Evolutionary conservation across 116 monocot genomes (phyloP), one percentile per base, ranked within the genome.

Genomic region (Posidonia oceanica): DNA sequence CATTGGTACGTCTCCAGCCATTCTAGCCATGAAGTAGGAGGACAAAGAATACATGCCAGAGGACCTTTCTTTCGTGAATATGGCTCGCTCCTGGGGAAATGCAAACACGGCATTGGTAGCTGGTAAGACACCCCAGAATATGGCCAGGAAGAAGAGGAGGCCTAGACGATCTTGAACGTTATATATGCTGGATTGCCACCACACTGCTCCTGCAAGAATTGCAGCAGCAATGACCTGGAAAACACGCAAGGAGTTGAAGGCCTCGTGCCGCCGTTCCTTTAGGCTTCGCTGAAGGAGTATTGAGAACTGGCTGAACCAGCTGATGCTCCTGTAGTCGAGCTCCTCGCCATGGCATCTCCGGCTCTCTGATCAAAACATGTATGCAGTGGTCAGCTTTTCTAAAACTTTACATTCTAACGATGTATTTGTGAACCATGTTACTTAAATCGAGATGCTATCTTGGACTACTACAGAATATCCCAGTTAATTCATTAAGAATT

Each of bases 81-180:
- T 86, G 36, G 82, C 84, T 0, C 85, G 74, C 14, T 97, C 97
- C 17, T 89, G 89, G 0, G 93, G 97, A 82, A 97, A 93, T 4
- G 93, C 68, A 82, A 97, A 97, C 10, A 90, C 93, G 0, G 90
- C 81, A 37, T 90, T 93, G 82, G 92, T 85, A 52, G 93, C 89
- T 18, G 97, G 87, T 41, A 93, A 82, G 29, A 98, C 93, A 0
- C 97, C 93, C 97, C 92, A 98, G 80, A 93, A 93, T 70, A 98
- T 87, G 68, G 97, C 76, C 73, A 90, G 68, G 90, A 98, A 98
- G 85, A 98, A 98, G 80, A 98, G 93, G 23, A 98, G 87, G 5
- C 97, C 97, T 8, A 90, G 78, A 3, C 93, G 85, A 69, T 98
- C 97, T 14, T 64, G 83, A 7, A 85, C 78, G 12, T 92, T 53